Evolutionary conservation across 371 early-diverging fungal species (phyloP).

Genomic region (Basidiobolus meristosporus): DNA sequence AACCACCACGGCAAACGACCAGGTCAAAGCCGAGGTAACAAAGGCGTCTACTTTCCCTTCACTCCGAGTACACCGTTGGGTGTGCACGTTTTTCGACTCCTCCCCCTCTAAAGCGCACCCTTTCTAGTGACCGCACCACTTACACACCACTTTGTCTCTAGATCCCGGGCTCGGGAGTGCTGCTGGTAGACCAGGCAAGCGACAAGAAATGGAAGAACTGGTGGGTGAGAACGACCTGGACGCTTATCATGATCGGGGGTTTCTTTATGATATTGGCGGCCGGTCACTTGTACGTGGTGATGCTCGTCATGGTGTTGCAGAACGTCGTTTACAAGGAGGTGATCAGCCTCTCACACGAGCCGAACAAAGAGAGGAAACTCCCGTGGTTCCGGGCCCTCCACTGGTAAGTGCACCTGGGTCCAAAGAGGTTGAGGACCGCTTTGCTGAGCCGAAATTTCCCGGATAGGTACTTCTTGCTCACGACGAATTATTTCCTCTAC

Average conservation of each 20-base stretch:
- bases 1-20: no score
- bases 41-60: no score
- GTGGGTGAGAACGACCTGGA: slow-evolving; percentile 65
- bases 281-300: slow-evolving; percentile 59
- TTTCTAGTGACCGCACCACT: no score
- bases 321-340: slow-evolving; percentile 74
- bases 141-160: no score
- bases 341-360: slow-evolving; percentile 66
- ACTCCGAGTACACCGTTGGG: no score
- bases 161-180: not conserved
- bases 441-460: not conserved
- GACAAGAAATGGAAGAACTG: slow-evolving; percentile 56
- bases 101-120: no score
- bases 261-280: slow-evolving; percentile 62
- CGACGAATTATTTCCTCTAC: slow-evolving; percentile 81
- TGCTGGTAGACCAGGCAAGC: slow-evolving; percentile 22
- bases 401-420: slow-evolving; percentile 41
- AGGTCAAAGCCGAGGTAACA: no score
- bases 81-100: no score
- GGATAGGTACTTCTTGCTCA: slow-evolving; percentile 55
- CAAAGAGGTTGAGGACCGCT: no score
- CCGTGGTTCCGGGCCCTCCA: slow-evolving; percentile 88
- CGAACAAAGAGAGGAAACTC: slow-evolving; percentile 64
- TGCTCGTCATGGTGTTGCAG: slow-evolving; percentile 68
- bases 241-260: slow-evolving; percentile 70